These are phyloP conservation scores for Cicer chorassanicum DNA, from an alignment of 306 rosid genomes.

Conservation along the genomic window DNA sequence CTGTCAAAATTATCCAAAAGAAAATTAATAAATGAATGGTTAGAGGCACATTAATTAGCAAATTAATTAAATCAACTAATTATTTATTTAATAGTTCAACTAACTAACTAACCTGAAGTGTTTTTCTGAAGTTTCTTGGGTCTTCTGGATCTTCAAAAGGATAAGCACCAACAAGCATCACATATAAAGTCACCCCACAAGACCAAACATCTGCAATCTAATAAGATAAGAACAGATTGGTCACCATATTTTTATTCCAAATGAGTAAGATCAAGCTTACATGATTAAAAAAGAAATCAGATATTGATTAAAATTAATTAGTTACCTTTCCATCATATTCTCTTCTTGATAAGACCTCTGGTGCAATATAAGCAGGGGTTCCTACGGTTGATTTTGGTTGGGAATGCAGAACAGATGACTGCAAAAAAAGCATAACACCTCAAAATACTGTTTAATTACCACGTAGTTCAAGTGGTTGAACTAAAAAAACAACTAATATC, in stretches of 20 bases:
- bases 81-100: slow-evolving; percentile 28
- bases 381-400: slow-evolving; percentile 99
- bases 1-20: slow-evolving; percentile 58
- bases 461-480: no score
- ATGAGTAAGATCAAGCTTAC: slow-evolving; percentile 17
- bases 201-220: slow-evolving; percentile 99
- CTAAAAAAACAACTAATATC: no score
- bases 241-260: slow-evolving; percentile 43
- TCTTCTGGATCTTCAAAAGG: slow-evolving; percentile 99
- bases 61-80: slow-evolving; percentile 4
- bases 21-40: slow-evolving; percentile 12
- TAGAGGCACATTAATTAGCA: background rate
- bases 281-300: background rate
- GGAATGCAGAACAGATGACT: slow-evolving; percentile 96
- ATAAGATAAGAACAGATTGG: slow-evolving; percentile 38
- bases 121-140: slow-evolving; percentile 90
- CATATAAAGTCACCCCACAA: slow-evolving; percentile 98
- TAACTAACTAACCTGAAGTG: slow-evolving; percentile 74
- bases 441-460: slow-evolving; percentile 6
- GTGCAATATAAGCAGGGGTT: slow-evolving; percentile 99
- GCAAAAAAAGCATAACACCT: slow-evolving; percentile 14
- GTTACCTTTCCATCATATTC: slow-evolving; percentile 94
- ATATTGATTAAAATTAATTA: background rate
- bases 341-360: slow-evolving; percentile 83
- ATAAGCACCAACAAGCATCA: slow-evolving; percentile 98